Evolutionary conservation across 345 rosid genomes (phyloP).

Genomic region (Conringia planisiliqua): DNA sequence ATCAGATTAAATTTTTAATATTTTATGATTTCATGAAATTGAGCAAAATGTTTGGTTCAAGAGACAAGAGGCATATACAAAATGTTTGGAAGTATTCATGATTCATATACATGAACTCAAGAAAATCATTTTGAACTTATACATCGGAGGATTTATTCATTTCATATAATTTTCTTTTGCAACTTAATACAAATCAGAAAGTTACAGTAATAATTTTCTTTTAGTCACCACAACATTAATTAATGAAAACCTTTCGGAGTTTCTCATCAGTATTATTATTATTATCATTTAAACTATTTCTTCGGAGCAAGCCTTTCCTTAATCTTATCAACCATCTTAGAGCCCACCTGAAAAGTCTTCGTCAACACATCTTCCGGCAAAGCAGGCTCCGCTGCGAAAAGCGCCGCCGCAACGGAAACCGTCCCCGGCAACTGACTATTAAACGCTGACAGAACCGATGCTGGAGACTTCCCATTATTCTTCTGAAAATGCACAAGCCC

Average conservation of each 20-base stretch:
- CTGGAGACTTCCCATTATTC: conserved; percentile 45
- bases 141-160: too few relatives aligned
- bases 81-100: too few relatives aligned
- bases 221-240: background rate
- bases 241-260: background rate
- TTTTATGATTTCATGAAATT: too few relatives aligned
- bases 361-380: conserved; percentile 61
- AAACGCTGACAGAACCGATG: conserved; percentile 50
- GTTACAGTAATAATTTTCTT: background rate
- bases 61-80: too few relatives aligned
- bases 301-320: conserved; percentile 50
- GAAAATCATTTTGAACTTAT: too few relatives aligned
- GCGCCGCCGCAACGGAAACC: conserved; percentile 40
- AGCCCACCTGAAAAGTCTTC: conserved; percentile 58
- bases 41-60: too few relatives aligned
- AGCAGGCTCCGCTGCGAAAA: conserved; percentile 47
- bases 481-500: conserved; percentile 68
- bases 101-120: too few relatives aligned
- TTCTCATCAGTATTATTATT: background rate
- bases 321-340: conserved; percentile 55
- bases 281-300: conserved; percentile 22
- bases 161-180: background rate
- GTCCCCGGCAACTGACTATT: conserved; percentile 68
- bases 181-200: background rate
- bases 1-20: background rate